Evolutionary conservation across 2,329 filamentous ascomycete genomes (phyloP).

Genomic region (Ophiocordyceps camponoti-rufipedis): DNA sequence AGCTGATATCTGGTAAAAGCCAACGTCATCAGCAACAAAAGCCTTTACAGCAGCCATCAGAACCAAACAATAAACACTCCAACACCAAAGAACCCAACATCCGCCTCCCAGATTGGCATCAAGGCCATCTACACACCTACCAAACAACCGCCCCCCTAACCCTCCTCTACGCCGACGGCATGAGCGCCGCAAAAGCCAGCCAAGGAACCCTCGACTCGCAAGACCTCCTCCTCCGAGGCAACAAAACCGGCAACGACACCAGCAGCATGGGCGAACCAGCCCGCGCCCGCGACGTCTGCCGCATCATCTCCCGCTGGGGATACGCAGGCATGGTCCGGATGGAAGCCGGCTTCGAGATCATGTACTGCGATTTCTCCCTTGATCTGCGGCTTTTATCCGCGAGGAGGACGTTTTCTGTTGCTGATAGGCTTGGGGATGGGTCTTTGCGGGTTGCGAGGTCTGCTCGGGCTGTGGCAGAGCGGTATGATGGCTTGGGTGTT

Average conservation of each 20-base stretch:
- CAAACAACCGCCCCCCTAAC: conserved; percentile 35
- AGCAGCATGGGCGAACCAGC: conserved; percentile 20
- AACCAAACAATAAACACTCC: not conserved
- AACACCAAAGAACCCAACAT: too few species aligned
- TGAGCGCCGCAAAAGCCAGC: conserved; percentile 44
- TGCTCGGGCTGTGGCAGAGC: conserved; percentile 20
- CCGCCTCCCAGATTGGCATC: conserved; percentile 1
- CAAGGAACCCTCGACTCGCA: conserved; percentile 53
- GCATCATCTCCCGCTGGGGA: conserved; percentile 30
- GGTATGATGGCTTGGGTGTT: conserved; percentile 26
- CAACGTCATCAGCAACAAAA: not conserved
- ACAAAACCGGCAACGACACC: conserved; percentile 5
- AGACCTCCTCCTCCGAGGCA: conserved; percentile 38
- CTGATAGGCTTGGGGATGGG: not conserved
- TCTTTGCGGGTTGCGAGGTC: conserved; percentile 10
- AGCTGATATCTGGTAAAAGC: not conserved
- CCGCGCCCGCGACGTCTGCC: conserved; percentile 38
- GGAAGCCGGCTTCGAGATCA: conserved; percentile 54
- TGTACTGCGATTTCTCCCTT: conserved; percentile 42
- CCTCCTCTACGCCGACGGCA: conserved; percentile 52
- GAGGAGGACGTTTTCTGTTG: not conserved
- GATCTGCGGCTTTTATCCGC: conserved; percentile 12
- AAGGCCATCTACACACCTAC: conserved; percentile 52
- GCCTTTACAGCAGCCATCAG: not conserved
- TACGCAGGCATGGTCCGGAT: conserved; percentile 50